A percentile compares a stretch with the other conserved stretches of the same genome.
Evolutionary conservation across 2,329 filamentous ascomycete species (phyloP).

Genomic region (Cryphonectria japonica): DNA sequence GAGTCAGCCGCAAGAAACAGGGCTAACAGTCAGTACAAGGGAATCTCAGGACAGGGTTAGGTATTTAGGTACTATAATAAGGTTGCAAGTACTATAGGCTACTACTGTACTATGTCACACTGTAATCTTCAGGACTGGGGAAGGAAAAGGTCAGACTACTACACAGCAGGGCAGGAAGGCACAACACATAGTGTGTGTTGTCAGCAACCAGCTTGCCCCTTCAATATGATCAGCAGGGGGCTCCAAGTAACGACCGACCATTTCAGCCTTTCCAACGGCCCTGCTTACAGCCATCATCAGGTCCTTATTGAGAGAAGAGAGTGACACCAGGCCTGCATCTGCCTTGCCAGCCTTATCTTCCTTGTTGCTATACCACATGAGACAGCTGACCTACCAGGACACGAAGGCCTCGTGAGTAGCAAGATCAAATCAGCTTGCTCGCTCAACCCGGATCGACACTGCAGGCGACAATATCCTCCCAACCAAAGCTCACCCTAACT

Average conservation of each 20-base stretch:
- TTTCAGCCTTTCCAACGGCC: too few relatives aligned
- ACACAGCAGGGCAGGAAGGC: background rate
- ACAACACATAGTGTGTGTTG: too few relatives aligned
- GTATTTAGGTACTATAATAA: too few relatives aligned
- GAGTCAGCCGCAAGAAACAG: slow-evolving; percentile 1
- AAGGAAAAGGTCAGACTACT: background rate
- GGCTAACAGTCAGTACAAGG: background rate
- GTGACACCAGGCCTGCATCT: too few relatives aligned
- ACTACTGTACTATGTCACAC: background rate
- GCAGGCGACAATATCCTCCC: background rate
- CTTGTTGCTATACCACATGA: background rate
- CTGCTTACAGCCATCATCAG: too few relatives aligned
- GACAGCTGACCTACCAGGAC: background rate
- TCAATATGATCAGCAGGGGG: background rate
- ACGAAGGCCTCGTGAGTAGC: background rate
- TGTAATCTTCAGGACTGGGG: background rate
- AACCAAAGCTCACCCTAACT: background rate
- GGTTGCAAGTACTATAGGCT: too few relatives aligned
- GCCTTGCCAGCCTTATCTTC: background rate
- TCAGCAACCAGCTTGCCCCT: too few relatives aligned
- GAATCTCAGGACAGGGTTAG: too few relatives aligned
- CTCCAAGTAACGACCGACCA: background rate
- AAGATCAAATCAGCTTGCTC: background rate
- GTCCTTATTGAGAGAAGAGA: too few relatives aligned
- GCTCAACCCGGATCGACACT: background rate